Evolutionary conservation across 441 rosid genomes (phyloP).

Genomic region (Aleurites moluccanus): DNA sequence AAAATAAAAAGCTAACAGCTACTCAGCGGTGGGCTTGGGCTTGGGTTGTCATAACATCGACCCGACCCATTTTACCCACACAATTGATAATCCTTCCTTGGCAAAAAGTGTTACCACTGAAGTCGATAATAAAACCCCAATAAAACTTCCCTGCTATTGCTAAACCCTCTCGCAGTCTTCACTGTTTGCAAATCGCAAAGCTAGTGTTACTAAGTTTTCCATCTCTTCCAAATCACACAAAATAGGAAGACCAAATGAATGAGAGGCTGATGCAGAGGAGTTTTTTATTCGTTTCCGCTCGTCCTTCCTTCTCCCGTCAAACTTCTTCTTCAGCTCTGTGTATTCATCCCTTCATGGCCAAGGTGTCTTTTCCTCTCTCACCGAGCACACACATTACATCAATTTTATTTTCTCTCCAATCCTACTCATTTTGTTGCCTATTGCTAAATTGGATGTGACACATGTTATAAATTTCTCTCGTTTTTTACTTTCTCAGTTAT

Average conservation of each 20-base stretch:
- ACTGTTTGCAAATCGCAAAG: no score
- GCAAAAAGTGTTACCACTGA: no score
- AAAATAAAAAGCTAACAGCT: no score
- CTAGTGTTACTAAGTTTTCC: no score
- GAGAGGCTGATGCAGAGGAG: constrained; percentile 25
- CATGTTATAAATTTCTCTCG: neutral
- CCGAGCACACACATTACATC: neutral
- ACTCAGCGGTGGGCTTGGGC: no score
- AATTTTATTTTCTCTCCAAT: neutral
- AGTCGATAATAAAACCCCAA: no score
- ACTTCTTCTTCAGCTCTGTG: constrained; percentile 2
- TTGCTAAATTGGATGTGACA: no score
- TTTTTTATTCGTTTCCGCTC: constrained; percentile 29
- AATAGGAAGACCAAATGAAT: neutral
- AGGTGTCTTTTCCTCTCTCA: constrained; percentile 30
- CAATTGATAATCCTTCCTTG: no score
- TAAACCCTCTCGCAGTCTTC: no score
- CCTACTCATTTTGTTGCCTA: neutral
- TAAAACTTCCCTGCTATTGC: no score
- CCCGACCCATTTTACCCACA: neutral
- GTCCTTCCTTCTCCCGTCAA: constrained; percentile 19
- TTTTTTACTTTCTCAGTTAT: neutral
- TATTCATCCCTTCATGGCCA: constrained; percentile 49
- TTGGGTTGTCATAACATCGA: no score
- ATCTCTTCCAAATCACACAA: no score